Percentiles rank a stretch among this genome's conserved stretches.
These are phyloP conservation scores for Salvia sclarea DNA, from an alignment of 305 asterid species.

Conservation along the genomic window DNA sequence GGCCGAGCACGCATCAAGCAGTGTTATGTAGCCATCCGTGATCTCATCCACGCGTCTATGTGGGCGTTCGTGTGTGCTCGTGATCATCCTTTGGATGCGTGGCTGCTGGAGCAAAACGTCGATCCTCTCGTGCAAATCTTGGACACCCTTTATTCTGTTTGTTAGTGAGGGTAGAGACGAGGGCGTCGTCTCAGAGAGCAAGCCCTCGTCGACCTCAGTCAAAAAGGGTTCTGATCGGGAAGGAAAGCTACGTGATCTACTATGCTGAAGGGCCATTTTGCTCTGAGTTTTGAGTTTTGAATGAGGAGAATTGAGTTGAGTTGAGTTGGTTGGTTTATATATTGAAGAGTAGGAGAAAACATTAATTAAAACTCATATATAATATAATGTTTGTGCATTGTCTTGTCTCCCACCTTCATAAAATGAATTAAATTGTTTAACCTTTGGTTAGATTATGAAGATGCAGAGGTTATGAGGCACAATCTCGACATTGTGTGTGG, in stretches of 20 bases:
- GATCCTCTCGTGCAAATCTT: constrained; percentile 15
- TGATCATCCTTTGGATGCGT: constrained; percentile 17
- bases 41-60: constrained; percentile 28
- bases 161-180: constrained; percentile 26
- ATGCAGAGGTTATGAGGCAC: constrained; percentile 2
- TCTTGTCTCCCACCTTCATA: constrained; percentile 24
- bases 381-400: constrained; percentile 21
- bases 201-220: constrained; percentile 13
- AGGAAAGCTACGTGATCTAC: constrained; percentile 38
- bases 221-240: constrained; percentile 7
- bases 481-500: background rate
- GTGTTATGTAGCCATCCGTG: constrained; percentile 35
- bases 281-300: background rate
- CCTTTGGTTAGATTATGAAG: background rate
- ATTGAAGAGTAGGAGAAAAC: constrained; percentile 16
- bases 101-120: constrained; percentile 29
- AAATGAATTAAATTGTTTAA: background rate
- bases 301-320: background rate
- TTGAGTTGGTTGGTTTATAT: constrained; percentile 15
- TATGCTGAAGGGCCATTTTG: constrained; percentile 32
- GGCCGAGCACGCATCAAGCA: constrained; percentile 33
- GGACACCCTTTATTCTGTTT: constrained; percentile 1
- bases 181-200: constrained; percentile 21
- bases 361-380: no score
- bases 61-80: constrained; percentile 6